Conservation (phyloP, 1,139 yeast species). For the Yamadazyma oceani region DNA sequence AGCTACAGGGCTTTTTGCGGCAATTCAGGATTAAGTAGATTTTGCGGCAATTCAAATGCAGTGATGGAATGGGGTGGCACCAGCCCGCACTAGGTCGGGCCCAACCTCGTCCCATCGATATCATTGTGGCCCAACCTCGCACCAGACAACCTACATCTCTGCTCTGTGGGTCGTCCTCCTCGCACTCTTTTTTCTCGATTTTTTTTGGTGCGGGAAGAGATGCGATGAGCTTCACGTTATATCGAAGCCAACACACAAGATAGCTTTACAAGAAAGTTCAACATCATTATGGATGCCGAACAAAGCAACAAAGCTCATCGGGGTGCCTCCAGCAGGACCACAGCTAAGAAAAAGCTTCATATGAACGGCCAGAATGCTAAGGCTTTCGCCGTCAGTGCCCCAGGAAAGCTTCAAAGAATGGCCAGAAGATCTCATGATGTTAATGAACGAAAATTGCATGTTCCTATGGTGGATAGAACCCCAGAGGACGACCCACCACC, state of each 20-base stretch:
- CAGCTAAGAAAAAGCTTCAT: conserved; percentile 85
- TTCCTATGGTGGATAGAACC: conserved; percentile 96
- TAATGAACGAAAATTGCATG: conserved; percentile 85
- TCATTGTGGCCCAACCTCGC: no score
- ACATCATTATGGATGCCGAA: conserved; percentile 23
- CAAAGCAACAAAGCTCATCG: conserved; percentile 62
- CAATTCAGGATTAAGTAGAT: not conserved
- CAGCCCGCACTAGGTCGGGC: no score
- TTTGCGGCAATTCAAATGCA: not conserved
- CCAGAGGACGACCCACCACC: conserved; percentile 99
- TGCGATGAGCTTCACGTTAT: conserved; percentile 5
- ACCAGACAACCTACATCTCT: no score
- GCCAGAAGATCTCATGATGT: conserved; percentile 86
- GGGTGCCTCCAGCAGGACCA: conserved; percentile 50
- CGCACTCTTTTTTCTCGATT: not conserved
- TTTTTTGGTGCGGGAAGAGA: not conserved
- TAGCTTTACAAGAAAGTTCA: no score
- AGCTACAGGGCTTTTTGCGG: conserved; percentile 1
- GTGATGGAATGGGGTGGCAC: not conserved
- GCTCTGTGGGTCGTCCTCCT: no score
- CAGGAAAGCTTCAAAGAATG: conserved; percentile 81
- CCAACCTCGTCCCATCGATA: no score
- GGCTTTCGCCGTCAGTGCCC: conserved; percentile 93
- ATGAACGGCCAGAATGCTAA: conserved; percentile 90
- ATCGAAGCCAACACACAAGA: no score